Evolutionary conservation across 169 alveolate species (phyloP).

Genomic region (Cystoisospora suis): DNA sequence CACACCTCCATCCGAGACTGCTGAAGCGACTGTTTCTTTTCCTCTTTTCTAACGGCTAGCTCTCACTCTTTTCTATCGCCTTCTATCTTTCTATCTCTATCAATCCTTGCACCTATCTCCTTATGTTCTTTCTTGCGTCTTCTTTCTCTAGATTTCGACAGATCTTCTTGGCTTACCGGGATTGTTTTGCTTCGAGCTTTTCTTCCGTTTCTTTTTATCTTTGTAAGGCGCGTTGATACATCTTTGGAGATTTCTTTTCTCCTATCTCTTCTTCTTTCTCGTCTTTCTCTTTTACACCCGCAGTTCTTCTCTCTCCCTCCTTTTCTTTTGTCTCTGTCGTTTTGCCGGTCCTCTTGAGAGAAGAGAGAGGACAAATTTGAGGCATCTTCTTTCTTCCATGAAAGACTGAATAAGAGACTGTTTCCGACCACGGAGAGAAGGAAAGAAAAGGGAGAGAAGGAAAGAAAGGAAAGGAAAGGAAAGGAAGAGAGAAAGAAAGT

Average conservation of each 20-base stretch:
- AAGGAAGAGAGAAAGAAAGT: background rate
- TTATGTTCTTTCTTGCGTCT: background rate
- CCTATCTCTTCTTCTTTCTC: background rate
- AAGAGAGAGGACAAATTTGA: background rate
- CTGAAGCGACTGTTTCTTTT: no score
- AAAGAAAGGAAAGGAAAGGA: background rate
- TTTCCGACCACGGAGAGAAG: slow-evolving; percentile 94
- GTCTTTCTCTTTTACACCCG: background rate
- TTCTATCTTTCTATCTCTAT: no score
- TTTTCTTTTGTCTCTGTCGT: background rate
- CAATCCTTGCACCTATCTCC: no score
- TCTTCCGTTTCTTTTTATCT: background rate
- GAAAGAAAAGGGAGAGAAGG: background rate
- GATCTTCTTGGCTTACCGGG: background rate
- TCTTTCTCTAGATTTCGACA: no score
- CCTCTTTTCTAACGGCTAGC: no score
- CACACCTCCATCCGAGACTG: no score
- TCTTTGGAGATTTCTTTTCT: no score
- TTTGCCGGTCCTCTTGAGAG: background rate
- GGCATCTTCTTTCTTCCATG: background rate
- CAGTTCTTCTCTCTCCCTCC: background rate
- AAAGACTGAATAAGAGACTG: slow-evolving; percentile 67
- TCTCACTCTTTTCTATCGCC: no score
- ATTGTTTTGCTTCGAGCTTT: background rate
- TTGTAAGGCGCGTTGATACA: no score